Percentiles rank a stretch among this genome's conserved stretches.
Evolutionary conservation across 148 eudicot genomes (phyloP).

Genomic region (Arbutus unedo): DNA sequence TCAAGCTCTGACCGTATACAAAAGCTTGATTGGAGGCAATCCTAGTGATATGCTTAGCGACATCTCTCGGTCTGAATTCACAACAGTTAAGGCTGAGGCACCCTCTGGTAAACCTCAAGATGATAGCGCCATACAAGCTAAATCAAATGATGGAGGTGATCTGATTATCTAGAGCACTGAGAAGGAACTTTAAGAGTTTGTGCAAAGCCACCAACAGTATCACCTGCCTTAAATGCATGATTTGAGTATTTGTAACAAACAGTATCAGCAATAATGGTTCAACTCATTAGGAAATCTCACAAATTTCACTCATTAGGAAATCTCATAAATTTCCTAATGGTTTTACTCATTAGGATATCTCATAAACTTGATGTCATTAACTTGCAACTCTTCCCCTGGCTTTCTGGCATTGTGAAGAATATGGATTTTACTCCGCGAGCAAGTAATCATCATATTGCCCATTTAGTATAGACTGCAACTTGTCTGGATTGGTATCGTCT

Average conservation of each 20-base stretch:
- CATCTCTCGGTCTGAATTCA: conserved; percentile 13
- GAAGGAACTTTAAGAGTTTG: conserved; percentile 19
- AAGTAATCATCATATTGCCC: too few relatives aligned
- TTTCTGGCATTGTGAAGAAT: too few relatives aligned
- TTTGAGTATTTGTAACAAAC: too few relatives aligned
- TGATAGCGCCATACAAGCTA: background rate
- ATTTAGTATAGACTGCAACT: background rate
- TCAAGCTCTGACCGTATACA: conserved; percentile 55
- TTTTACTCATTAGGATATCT: too few relatives aligned
- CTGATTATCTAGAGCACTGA: conserved; percentile 42
- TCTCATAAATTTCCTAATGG: too few relatives aligned
- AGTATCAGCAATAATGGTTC: too few relatives aligned
- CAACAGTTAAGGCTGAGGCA: conserved; percentile 14
- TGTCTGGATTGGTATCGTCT: background rate
- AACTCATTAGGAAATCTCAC: too few relatives aligned
- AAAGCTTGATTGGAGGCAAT: conserved; percentile 36
- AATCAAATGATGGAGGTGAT: conserved; percentile 12
- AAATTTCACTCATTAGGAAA: too few relatives aligned
- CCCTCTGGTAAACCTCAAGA: background rate
- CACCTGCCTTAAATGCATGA: too few relatives aligned
- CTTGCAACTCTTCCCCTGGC: too few relatives aligned
- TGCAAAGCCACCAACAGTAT: background rate
- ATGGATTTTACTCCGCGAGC: too few relatives aligned
- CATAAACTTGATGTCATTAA: too few relatives aligned
- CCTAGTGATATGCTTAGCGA: conserved; percentile 17